These are phyloP conservation scores for Globisporangium nodosum DNA, from an alignment of 352 stramenopile species.

Conservation along the genomic window DNA sequence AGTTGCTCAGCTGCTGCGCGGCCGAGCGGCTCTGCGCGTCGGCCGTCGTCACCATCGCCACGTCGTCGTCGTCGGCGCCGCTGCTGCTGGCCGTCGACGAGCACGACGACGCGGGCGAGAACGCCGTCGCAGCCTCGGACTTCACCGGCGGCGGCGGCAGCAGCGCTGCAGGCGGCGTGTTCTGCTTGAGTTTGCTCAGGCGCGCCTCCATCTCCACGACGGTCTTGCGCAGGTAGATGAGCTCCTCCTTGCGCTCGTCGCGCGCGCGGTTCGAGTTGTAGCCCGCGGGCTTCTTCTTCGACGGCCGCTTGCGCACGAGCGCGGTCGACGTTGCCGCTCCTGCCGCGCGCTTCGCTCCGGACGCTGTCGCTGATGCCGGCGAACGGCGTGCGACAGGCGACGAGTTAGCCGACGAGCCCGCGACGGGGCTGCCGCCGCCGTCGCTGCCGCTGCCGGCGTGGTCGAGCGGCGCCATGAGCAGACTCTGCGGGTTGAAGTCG, in stretches of 20 bases:
- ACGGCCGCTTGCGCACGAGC: slow-evolving; percentile 24
- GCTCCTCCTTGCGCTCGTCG: slow-evolving; percentile 59
- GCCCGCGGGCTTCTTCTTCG: slow-evolving; percentile 28
- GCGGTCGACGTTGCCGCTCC: slow-evolving; percentile 6
- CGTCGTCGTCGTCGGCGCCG: slow-evolving; percentile 12
- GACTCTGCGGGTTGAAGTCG: slow-evolving; percentile 11
- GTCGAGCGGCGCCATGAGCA: slow-evolving; percentile 7
- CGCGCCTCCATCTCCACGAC: slow-evolving; percentile 42
- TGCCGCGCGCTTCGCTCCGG: slow-evolving; percentile 8
- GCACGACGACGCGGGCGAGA: background rate
- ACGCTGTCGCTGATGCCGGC: slow-evolving; percentile 9
- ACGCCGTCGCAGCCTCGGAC: background rate
- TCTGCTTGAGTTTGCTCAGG: slow-evolving; percentile 24
- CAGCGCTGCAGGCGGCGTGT: background rate
- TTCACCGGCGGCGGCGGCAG: background rate
- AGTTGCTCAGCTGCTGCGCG: slow-evolving; percentile 19
- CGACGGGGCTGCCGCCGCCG: slow-evolving; percentile 17
- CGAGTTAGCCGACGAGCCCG: slow-evolving; percentile 5
- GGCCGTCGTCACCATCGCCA: background rate
- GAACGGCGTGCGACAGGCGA: background rate
- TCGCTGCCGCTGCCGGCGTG: slow-evolving; percentile 10
- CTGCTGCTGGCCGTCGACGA: slow-evolving; percentile 9
- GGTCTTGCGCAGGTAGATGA: slow-evolving; percentile 59
- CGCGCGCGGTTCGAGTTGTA: slow-evolving; percentile 54
- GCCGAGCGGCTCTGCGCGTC: background rate